phyloP scores from a whole-genome alignment of 371 early-diverging fungal genomes.

The Choanephora cucurbitarum region DNA sequence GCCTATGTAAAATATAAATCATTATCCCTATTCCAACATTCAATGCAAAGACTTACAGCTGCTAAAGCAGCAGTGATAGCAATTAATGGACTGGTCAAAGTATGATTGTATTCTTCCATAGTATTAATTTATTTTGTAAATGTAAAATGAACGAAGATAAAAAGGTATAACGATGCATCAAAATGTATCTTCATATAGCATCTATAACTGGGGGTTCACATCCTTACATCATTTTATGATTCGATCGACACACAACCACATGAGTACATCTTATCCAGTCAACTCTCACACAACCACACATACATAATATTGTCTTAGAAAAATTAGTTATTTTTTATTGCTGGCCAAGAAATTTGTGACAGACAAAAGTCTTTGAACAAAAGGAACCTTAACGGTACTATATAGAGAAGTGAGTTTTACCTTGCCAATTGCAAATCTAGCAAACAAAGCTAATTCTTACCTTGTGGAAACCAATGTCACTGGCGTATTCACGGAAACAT shows the following conservation, averaged over 20 bases:
- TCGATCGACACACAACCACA: background rate
- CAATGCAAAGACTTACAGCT: conserved; percentile 4
- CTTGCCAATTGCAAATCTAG: too few relatives aligned
- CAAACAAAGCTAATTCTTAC: conserved; percentile 8
- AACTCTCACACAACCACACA: too few relatives aligned
- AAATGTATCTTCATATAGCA: background rate
- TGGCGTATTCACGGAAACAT: conserved; percentile 99
- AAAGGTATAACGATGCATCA: background rate
- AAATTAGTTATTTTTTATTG: background rate
- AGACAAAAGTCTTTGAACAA: too few relatives aligned
- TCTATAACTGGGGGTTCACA: conserved; percentile 12
- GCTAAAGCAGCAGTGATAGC: conserved; percentile 14
- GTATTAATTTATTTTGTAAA: background rate
- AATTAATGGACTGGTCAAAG: conserved; percentile 18
- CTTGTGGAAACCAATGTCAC: conserved; percentile 87
- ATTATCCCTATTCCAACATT: background rate
- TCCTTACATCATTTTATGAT: conserved; percentile 5
- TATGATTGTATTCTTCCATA: conserved; percentile 17
- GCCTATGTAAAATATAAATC: conserved; percentile 31
- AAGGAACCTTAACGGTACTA: conserved; percentile 19
- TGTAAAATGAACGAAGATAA: conserved; percentile 2
- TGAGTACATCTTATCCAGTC: too few relatives aligned
- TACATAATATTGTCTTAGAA: background rate
- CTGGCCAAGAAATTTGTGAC: background rate
- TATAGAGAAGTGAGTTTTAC: background rate